Base-by-base conservation (phyloP, 805 yeast genomes). In the Barnettozyma californica region DNA sequence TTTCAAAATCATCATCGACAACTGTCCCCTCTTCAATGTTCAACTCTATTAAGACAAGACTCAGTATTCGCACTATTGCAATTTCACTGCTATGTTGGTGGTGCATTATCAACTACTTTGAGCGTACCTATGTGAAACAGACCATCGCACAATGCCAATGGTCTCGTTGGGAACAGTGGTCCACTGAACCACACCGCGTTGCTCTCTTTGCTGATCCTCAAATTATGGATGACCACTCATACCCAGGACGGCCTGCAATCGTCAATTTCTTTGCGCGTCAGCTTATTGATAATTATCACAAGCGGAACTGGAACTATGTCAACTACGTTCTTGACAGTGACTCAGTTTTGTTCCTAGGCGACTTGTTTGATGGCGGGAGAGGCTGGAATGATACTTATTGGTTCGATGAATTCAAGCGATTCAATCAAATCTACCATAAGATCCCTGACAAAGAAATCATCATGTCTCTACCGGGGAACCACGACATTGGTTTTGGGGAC, bases 331-430 rank as follows among this genome's bases (percentile, higher is more conserved):
- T 94, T 46, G 78, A 80, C 33, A 97, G 98, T 0, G 85, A 90
- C 58, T 71, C 85, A 1, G 80, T 81, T 5, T 66, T 92, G 5
- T 92, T 89, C 62, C 68, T 94, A 25, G 99, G 99, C 2, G 99
- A 94, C 63, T 66, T 92, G 56, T 86, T 92, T 62, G 99, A 94
- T 67, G 97, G 97, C 11, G 98, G 98, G 0, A 74, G 99, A 49
- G 84, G 83, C 47, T 90, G 96, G 92, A 78, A 77, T 36, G 80
- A 78, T 52, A 75, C 75, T 31, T 70, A 74, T 20, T 89, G 96
- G 95, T 66, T 78, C 47, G 68, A 72, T 13, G 98, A 94, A 64
- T 83, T 75, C 58, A 59, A 64, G 19, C 69, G 99, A 45, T 94
- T 86, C 65, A 75, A 79, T 53, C 53, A 63, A 1, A 77, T 94